Conservation (phyloP, 2,329 filamentous ascomycete genomes). For the Sclerotinia trifoliorum region DNA sequence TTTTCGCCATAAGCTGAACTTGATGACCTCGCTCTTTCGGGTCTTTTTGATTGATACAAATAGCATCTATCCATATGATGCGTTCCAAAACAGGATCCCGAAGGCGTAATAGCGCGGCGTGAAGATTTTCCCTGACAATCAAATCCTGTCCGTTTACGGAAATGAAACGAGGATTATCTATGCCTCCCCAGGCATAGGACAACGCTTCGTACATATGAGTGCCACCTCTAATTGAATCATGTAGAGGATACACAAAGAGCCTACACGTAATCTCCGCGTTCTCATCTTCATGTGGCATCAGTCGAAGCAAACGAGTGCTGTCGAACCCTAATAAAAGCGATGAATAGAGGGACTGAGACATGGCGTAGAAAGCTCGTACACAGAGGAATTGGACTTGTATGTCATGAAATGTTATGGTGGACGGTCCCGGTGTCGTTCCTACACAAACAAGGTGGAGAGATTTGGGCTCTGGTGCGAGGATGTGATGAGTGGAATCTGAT, state of each 20-base stretch:
- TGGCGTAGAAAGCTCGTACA: neutral
- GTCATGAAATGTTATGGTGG: too few species aligned
- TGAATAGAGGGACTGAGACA: neutral
- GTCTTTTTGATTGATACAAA: neutral
- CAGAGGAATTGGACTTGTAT: too few species aligned
- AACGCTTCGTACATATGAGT: constrained; percentile 22
- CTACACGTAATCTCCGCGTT: neutral
- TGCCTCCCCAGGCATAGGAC: neutral
- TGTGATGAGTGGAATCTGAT: too few species aligned
- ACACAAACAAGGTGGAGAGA: too few species aligned
- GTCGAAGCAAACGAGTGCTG: constrained; percentile 21
- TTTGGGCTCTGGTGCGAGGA: too few species aligned
- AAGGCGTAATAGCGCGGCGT: neutral
- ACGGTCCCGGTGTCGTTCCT: too few species aligned
- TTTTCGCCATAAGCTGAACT: constrained; percentile 23
- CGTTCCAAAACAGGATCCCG: neutral
- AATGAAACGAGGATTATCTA: neutral
- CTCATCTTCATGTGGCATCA: constrained; percentile 18
- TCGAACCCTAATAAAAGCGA: neutral
- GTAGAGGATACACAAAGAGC: constrained; percentile 26
- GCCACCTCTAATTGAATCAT: constrained; percentile 19
- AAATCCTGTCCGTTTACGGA: neutral
- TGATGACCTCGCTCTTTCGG: constrained; percentile 13
- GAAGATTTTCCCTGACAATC: neutral
- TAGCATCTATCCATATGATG: neutral